phyloP scores from a whole-genome alignment of 1,139 yeast genomes.

The Debaryomyces singareniensis region DNA sequence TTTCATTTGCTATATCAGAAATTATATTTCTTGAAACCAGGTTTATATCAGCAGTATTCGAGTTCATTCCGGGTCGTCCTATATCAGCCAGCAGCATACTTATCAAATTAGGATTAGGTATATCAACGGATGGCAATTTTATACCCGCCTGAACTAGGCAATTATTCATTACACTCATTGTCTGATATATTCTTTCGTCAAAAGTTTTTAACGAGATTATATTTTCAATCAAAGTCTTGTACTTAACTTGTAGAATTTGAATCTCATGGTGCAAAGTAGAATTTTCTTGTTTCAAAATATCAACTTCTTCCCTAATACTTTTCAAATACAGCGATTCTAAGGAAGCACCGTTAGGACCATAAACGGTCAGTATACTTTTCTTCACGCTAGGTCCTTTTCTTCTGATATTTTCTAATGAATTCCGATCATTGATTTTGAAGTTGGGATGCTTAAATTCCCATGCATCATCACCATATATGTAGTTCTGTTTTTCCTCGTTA shows the following conservation, averaged over 20 bases:
- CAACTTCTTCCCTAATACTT: constrained; percentile 38
- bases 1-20: constrained; percentile 6
- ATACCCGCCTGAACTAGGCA: constrained; percentile 54
- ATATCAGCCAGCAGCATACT: constrained; percentile 16
- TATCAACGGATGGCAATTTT: constrained; percentile 57
- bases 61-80: neutral
- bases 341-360: constrained; percentile 3
- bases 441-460: constrained; percentile 97
- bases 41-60: neutral
- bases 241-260: constrained; percentile 45
- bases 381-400: constrained; percentile 70
- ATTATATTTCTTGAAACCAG: constrained; percentile 3
- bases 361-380: constrained; percentile 10
- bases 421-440: constrained; percentile 65
- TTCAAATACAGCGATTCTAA: constrained; percentile 7
- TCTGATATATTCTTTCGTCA: constrained; percentile 50
- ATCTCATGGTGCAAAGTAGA: constrained; percentile 36
- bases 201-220: constrained; percentile 48
- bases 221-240: constrained; percentile 59
- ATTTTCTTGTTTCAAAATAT: constrained; percentile 36
- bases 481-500: constrained; percentile 46
- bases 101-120: constrained; percentile 36
- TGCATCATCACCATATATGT: constrained; percentile 69
- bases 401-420: constrained; percentile 70
- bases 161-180: constrained; percentile 44